phyloP scores from a whole-genome alignment of 768 basidiomycete species.

The Macrocybe gigantea region DNA sequence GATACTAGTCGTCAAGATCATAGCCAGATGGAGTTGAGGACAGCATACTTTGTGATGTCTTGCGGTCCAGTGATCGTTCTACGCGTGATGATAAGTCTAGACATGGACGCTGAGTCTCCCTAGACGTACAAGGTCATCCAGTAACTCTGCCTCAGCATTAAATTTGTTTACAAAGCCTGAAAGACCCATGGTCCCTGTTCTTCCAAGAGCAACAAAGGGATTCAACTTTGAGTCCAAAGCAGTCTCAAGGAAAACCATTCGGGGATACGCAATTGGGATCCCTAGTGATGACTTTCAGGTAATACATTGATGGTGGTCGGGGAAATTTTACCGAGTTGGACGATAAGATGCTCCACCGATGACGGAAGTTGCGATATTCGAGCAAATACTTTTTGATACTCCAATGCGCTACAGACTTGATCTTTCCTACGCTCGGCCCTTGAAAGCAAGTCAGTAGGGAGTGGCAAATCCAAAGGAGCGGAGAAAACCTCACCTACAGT shows the following conservation, averaged over 20 bases:
- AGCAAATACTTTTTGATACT: slow-evolving; percentile 73
- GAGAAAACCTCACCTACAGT: slow-evolving; percentile 55
- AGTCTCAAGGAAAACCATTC: slow-evolving; percentile 83
- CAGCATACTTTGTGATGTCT: slow-evolving; percentile 61
- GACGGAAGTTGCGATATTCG: slow-evolving; percentile 55
- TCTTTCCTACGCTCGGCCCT: slow-evolving; percentile 83
- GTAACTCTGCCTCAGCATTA: slow-evolving; percentile 86
- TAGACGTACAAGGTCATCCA: slow-evolving; percentile 77
- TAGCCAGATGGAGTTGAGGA: not conserved
- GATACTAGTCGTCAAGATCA: slow-evolving; percentile 1
- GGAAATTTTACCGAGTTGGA: slow-evolving; percentile 59
- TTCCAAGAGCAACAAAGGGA: slow-evolving; percentile 73
- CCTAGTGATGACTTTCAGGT: slow-evolving; percentile 27
- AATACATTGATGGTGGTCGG: not conserved
- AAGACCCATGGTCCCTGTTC: slow-evolving; percentile 59
- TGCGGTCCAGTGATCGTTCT: slow-evolving; percentile 94
- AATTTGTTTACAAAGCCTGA: slow-evolving; percentile 86
- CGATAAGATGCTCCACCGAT: slow-evolving; percentile 72
- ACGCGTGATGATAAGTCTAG: not conserved
- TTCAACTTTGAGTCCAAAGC: slow-evolving; percentile 80
- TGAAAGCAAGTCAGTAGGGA: not conserved
- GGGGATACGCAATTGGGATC: slow-evolving; percentile 86
- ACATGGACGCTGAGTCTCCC: not conserved
- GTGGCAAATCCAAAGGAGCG: not conserved
- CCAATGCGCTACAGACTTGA: slow-evolving; percentile 67